A percentile compares a stretch with the other conserved stretches of the same genome.
Evolutionary conservation across 768 basidiomycete genomes (phyloP).

Genomic region (Tylopilus vinaceipallidus): DNA sequence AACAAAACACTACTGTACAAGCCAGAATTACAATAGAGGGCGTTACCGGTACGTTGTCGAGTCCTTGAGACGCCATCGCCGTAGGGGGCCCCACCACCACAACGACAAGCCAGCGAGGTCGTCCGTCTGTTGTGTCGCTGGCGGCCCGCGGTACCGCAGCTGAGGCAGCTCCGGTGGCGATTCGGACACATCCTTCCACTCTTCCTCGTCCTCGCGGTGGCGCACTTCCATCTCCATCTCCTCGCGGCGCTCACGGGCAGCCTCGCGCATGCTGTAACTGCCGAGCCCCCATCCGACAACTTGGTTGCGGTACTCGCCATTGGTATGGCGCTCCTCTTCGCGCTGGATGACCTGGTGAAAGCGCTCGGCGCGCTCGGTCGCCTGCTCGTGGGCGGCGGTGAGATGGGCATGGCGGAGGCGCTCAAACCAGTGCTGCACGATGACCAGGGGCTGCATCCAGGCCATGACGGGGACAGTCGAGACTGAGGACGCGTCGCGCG

Average conservation of each 20-base stretch:
- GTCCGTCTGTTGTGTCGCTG: neutral
- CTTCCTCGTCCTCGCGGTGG: conserved; percentile 23
- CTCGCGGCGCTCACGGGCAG: conserved; percentile 31
- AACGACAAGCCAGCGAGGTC: conserved; percentile 39
- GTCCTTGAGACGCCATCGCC: conserved; percentile 73
- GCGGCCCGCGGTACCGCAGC: conserved; percentile 12
- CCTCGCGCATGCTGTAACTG: conserved; percentile 51
- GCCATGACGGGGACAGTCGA: neutral
- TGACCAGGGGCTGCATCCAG: conserved; percentile 15
- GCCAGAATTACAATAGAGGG: no score
- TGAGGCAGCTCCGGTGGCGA: neutral
- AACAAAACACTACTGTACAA: no score
- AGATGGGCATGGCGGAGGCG: conserved; percentile 69
- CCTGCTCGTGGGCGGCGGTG: conserved; percentile 67
- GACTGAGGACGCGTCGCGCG: conserved; percentile 6
- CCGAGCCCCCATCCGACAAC: conserved; percentile 71
- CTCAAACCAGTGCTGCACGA: conserved; percentile 54
- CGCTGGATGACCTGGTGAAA: conserved; percentile 58
- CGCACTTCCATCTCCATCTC: conserved; percentile 6
- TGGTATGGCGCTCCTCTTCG: conserved; percentile 25
- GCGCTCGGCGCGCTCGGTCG: conserved; percentile 62
- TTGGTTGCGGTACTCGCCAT: conserved; percentile 27
- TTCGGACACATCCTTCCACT: conserved; percentile 14
- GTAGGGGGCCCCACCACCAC: conserved; percentile 82
- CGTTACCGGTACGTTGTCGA: conserved; percentile 63